Evolutionary conservation across 2,329 filamentous ascomycete species (phyloP), one percentile per base, ranked within the genome.

Genomic region (Verticillium longisporum): DNA sequence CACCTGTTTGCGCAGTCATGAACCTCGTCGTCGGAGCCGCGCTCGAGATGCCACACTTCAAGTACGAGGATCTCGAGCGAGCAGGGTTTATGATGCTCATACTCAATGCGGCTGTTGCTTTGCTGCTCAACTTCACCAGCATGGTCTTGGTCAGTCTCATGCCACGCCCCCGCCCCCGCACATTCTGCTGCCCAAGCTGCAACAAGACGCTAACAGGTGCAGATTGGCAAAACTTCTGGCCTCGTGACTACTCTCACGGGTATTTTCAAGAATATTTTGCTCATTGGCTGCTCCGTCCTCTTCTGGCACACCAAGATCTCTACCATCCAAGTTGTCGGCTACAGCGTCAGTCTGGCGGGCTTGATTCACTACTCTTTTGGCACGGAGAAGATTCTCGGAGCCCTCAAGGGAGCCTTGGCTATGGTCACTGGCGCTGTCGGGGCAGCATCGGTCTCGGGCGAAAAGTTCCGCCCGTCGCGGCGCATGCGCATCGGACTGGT

Each of bases 201-300:
- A 9, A 45, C 14, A 45, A 5, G 9, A 18, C n/a, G 33, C 62
- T 70, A 63, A 67, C 56, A 32, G 18, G 34, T 32, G 59, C 68
- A 94, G 90, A 94, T 94, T 72, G 90, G 91, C 79, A 92, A 90
- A 80, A 94, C 90, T 15, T 94, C 90, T 0, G 90, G 90, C 60
- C 88, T 94, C 60, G 88, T 93, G 68, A 88, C 94, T 70, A 94
- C 91, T 31, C 88, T 94, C 57, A 93, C 89, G 71, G 91, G 91
- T 79, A 90, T 94, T 54, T 85, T 94, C 66, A 94, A 94, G 83
- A 90, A 95, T 75, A 91, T 94, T 61, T 83, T 95, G 68, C 88
- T 95, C 57, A 90, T 94, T 62, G 78, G 81, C 59, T 88, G 88
- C 55, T 92, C 89, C 64, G 91, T 93, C 85, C 74, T 90, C 66